These are phyloP conservation scores for Truncatella angustata DNA, from an alignment of 2,329 filamentous ascomycete species.

Conservation along the genomic window DNA sequence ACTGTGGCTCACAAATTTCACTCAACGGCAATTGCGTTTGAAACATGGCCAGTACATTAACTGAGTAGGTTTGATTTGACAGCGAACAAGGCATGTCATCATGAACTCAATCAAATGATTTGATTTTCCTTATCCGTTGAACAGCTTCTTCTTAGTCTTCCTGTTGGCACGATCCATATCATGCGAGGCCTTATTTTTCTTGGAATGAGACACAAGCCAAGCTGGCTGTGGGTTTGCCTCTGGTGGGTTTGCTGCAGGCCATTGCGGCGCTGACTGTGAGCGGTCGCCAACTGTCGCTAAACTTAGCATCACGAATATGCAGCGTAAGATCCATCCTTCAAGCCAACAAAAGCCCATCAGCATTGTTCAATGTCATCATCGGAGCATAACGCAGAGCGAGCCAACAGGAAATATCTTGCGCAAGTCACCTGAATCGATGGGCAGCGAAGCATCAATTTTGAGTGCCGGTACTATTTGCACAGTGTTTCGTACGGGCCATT, in stretches of 20 bases:
- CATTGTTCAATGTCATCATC: slow-evolving; percentile 5
- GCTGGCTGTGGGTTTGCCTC: not conserved
- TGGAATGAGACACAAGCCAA: not conserved
- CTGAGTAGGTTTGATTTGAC: too few species aligned
- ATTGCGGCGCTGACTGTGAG: slow-evolving; percentile 1
- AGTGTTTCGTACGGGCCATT: too few species aligned
- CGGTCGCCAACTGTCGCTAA: slow-evolving; percentile 2
- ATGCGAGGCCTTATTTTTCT: not conserved
- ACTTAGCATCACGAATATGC: slow-evolving; percentile 2
- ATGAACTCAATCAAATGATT: too few species aligned
- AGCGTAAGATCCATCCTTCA: not conserved
- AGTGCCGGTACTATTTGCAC: too few species aligned
- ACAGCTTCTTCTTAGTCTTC: not conserved
- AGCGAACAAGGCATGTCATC: too few species aligned
- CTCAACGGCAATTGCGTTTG: too few species aligned
- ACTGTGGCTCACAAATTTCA: too few species aligned
- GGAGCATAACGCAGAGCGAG: not conserved
- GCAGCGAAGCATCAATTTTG: too few species aligned
- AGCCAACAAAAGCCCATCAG: slow-evolving; percentile 1
- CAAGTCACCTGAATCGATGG: too few species aligned
- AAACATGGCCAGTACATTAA: too few species aligned
- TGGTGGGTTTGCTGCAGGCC: not conserved
- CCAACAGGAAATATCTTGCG: too few species aligned
- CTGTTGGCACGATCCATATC: not conserved
- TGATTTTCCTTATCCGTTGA: too few species aligned